A percentile compares a stretch with the other conserved stretches of the same genome.
These are phyloP conservation scores for Chlorella sp. DNA, from an alignment of 139 green algal genomes.

Conservation along the genomic window DNA sequence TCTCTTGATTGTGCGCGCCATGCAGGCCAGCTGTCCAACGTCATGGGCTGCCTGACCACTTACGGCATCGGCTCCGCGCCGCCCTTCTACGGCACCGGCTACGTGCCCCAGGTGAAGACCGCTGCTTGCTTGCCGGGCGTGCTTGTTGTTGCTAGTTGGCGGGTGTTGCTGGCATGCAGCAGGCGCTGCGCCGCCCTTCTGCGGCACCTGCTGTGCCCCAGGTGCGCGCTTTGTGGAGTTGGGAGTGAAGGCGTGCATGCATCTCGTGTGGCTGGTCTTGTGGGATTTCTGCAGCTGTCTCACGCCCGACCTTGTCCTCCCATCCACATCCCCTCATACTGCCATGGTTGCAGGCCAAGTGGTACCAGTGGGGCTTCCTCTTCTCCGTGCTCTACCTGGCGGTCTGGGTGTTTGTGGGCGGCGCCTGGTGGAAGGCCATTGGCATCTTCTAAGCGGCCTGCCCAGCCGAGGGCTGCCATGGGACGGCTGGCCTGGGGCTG, in stretches of 20 bases:
- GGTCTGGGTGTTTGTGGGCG: constrained; percentile 91
- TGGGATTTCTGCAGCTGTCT: too few relatives aligned
- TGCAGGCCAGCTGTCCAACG: constrained; percentile 92
- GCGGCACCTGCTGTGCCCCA: background rate
- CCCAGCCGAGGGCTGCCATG: too few relatives aligned
- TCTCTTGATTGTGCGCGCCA: too few relatives aligned
- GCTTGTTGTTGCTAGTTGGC: too few relatives aligned
- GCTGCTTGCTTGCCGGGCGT: background rate
- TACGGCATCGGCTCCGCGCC: constrained; percentile 99
- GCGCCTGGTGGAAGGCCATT: constrained; percentile 96
- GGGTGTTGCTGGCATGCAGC: too few relatives aligned
- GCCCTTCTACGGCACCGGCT: constrained; percentile 70
- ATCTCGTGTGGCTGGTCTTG: too few relatives aligned
- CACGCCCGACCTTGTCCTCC: too few relatives aligned
- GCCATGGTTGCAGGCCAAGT: constrained; percentile 84
- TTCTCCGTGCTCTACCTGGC: constrained; percentile 95
- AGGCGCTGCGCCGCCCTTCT: too few relatives aligned
- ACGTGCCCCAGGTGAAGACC: constrained; percentile 57
- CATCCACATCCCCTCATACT: too few relatives aligned
- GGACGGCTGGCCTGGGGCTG: too few relatives aligned
- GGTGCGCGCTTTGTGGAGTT: too few relatives aligned
- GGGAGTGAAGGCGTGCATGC: too few relatives aligned
- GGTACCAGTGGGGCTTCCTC: constrained; percentile 94
- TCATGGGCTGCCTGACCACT: constrained; percentile 99
- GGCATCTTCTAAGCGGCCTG: constrained; percentile 81